Evolutionary conservation across 2,329 filamentous ascomycete species (phyloP).

Genomic region (Fusarium continuum): DNA sequence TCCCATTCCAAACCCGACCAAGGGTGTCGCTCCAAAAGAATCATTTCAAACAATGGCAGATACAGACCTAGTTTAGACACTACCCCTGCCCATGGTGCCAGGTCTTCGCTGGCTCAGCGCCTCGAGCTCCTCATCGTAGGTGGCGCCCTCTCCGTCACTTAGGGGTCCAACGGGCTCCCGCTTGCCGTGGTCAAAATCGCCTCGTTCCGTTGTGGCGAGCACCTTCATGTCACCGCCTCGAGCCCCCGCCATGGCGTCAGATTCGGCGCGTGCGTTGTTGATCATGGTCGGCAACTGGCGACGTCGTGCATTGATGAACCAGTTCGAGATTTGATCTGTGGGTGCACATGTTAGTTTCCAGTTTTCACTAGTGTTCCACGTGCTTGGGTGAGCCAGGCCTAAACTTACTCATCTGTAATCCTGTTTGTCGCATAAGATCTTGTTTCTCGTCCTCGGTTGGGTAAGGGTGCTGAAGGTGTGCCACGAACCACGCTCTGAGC

Average conservation of each 20-base stretch:
- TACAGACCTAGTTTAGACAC: constrained; percentile 48
- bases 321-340: constrained; percentile 77
- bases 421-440: constrained; percentile 78
- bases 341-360: constrained; percentile 22
- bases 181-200: constrained; percentile 50
- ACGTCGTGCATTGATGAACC: constrained; percentile 81
- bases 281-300: constrained; percentile 70
- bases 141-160: constrained; percentile 59
- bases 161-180: constrained; percentile 51
- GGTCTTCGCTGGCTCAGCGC: constrained; percentile 44
- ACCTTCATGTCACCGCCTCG: constrained; percentile 50
- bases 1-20: constrained; percentile 30
- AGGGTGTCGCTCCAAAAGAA: constrained; percentile 20
- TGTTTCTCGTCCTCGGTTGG: constrained; percentile 90
- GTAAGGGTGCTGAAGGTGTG: constrained; percentile 83
- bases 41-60: neutral
- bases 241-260: constrained; percentile 55
- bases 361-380: neutral
- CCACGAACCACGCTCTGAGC: constrained; percentile 80
- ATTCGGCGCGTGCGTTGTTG: constrained; percentile 63
- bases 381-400: neutral
- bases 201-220: constrained; percentile 51
- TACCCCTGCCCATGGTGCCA: constrained; percentile 56
- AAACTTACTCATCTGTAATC: constrained; percentile 78
- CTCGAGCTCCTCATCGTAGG: constrained; percentile 57